Conservation (phyloP, 164 flowering plant genomes). For the Protea cynaroides region DNA sequence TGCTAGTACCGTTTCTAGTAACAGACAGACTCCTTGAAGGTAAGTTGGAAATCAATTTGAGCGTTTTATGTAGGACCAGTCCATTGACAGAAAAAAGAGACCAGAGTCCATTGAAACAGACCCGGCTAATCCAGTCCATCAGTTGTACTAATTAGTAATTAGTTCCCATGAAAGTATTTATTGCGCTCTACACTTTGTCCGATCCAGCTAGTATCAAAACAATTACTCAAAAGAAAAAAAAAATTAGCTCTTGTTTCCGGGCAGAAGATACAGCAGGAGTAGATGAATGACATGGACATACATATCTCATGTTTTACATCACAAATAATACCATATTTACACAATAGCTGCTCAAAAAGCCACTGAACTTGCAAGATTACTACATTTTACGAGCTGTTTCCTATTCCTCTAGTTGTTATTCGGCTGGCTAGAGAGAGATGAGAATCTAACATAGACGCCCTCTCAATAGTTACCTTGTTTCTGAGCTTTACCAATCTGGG, state of each 20-base stretch:
- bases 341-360: background rate
- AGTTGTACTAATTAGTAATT: no score
- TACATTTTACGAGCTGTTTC: background rate
- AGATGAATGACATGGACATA: conserved; percentile 27
- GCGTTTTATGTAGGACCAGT: no score
- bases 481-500: background rate
- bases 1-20: no score
- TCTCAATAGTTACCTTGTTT: background rate
- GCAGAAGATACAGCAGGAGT: background rate
- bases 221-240: background rate
- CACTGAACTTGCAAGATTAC: background rate
- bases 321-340: background rate
- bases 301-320: conserved; percentile 8
- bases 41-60: no score
- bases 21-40: no score
- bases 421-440: background rate
- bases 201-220: no score
- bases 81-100: no score
- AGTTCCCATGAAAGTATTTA: no score
- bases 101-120: no score
- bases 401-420: background rate
- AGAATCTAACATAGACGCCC: background rate
- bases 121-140: no score
- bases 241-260: background rate
- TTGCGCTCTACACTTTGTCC: no score